phyloP scores from a whole-genome alignment of 164 flowering plant genomes.

The Macadamia integrifolia region DNA sequence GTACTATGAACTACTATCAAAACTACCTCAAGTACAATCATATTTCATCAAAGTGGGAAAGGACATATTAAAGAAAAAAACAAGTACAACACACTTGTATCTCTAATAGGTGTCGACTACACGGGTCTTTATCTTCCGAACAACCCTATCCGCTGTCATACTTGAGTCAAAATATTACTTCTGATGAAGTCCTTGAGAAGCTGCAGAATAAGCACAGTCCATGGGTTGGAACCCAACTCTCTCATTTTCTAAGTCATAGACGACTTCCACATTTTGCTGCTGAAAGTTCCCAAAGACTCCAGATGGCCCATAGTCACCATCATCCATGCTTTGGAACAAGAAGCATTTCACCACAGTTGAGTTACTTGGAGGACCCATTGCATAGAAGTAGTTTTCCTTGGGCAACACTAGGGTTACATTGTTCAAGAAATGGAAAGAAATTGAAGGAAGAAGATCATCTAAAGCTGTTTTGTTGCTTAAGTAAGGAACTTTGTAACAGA shows the following conservation, averaged over 20 bases:
- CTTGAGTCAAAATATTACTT: neutral
- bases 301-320: slow-evolving; percentile 52
- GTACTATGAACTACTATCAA: no score
- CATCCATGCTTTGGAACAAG: slow-evolving; percentile 54
- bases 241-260: slow-evolving; percentile 60
- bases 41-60: no score
- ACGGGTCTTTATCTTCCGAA: no score
- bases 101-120: no score
- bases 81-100: no score
- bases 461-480: slow-evolving; percentile 10
- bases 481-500: slow-evolving; percentile 56
- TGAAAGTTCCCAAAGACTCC: slow-evolving; percentile 76
- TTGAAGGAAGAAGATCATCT: slow-evolving; percentile 37
- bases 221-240: slow-evolving; percentile 60
- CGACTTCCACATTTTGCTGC: slow-evolving; percentile 65
- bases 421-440: slow-evolving; percentile 56
- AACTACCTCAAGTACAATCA: no score
- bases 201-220: slow-evolving; percentile 57
- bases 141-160: no score
- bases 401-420: slow-evolving; percentile 55
- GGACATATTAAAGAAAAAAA: no score
- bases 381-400: slow-evolving; percentile 47
- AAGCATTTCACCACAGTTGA: slow-evolving; percentile 49
- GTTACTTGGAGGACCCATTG: slow-evolving; percentile 48
- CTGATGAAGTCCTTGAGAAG: slow-evolving; percentile 32